Evolutionary conservation across 1,139 yeast species (phyloP).

Genomic region (Candida pseudocylindracea): DNA sequence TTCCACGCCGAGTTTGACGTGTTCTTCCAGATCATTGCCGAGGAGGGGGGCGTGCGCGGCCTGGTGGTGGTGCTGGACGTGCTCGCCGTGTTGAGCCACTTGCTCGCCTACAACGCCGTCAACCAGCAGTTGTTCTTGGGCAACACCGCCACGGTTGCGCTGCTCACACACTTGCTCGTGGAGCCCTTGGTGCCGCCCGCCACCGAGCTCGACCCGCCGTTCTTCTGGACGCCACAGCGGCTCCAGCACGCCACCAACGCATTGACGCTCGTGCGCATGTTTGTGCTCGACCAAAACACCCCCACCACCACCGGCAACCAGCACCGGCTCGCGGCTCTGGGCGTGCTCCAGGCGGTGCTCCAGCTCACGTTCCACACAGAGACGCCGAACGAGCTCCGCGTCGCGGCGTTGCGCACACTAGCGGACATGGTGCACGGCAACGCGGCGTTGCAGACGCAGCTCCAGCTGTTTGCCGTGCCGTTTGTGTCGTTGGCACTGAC

Average conservation of each 20-base stretch:
- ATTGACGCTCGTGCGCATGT: slow-evolving; percentile 40
- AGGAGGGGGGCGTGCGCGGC: slow-evolving; percentile 81
- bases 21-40: slow-evolving; percentile 52
- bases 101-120: slow-evolving; percentile 66
- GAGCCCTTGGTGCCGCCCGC: slow-evolving; percentile 26
- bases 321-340: slow-evolving; percentile 31
- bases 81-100: slow-evolving; percentile 46
- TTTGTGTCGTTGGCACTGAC: slow-evolving; percentile 86
- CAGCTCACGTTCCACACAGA: slow-evolving; percentile 44
- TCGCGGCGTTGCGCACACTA: slow-evolving; percentile 46
- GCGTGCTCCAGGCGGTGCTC: slow-evolving; percentile 41
- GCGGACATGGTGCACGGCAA: slow-evolving; percentile 58
- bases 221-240: slow-evolving; percentile 58
- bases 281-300: slow-evolving; percentile 57
- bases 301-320: slow-evolving; percentile 46
- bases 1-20: slow-evolving; percentile 84
- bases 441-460: slow-evolving; percentile 37
- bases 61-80: slow-evolving; percentile 87
- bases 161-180: slow-evolving; percentile 35
- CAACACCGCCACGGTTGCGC: slow-evolving; percentile 61
- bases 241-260: slow-evolving; percentile 40
- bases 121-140: slow-evolving; percentile 65
- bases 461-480: slow-evolving; percentile 77
- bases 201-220: slow-evolving; percentile 11
- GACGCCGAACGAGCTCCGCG: slow-evolving; percentile 41